phyloP scores from a whole-genome alignment of 805 yeast genomes.

The Suhomyces sp. region DNA sequence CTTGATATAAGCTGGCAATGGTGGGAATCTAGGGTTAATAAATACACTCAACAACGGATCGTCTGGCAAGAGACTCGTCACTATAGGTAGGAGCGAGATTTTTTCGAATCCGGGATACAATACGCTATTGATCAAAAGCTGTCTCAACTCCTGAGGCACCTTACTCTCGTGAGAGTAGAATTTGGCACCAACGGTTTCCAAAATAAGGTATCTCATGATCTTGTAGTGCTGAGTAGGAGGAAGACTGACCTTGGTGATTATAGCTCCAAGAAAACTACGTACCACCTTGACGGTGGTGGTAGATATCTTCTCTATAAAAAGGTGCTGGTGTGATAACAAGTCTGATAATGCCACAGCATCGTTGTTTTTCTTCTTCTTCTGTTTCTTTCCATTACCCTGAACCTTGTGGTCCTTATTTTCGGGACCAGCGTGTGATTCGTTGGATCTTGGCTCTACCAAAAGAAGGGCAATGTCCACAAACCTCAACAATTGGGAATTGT shows the following conservation, averaged over 20 bases:
- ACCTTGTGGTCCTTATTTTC: background rate
- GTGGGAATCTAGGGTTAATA: slow-evolving; percentile 76
- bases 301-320: slow-evolving; percentile 47
- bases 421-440: background rate
- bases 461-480: slow-evolving; percentile 56
- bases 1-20: slow-evolving; percentile 27
- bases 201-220: slow-evolving; percentile 40
- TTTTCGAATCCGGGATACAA: slow-evolving; percentile 66
- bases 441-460: slow-evolving; percentile 36
- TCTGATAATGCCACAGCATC: slow-evolving; percentile 59
- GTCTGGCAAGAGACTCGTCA: slow-evolving; percentile 48
- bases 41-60: slow-evolving; percentile 57
- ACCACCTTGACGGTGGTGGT: slow-evolving; percentile 30
- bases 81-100: slow-evolving; percentile 70
- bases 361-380: slow-evolving; percentile 40
- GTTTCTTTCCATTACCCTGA: slow-evolving; percentile 3
- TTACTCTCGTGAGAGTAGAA: slow-evolving; percentile 19
- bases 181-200: slow-evolving; percentile 34
- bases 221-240: slow-evolving; percentile 63
- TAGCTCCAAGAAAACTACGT: slow-evolving; percentile 45
- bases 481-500: slow-evolving; percentile 51
- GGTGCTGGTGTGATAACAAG: slow-evolving; percentile 60
- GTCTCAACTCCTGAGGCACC: slow-evolving; percentile 32
- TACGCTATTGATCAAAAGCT: slow-evolving; percentile 51
- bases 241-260: slow-evolving; percentile 49